A percentile compares a stretch with the other conserved stretches of the same genome.
These are phyloP conservation scores for Zarea fungicola DNA, from an alignment of 2,329 filamentous ascomycete species.

Conservation along the genomic window DNA sequence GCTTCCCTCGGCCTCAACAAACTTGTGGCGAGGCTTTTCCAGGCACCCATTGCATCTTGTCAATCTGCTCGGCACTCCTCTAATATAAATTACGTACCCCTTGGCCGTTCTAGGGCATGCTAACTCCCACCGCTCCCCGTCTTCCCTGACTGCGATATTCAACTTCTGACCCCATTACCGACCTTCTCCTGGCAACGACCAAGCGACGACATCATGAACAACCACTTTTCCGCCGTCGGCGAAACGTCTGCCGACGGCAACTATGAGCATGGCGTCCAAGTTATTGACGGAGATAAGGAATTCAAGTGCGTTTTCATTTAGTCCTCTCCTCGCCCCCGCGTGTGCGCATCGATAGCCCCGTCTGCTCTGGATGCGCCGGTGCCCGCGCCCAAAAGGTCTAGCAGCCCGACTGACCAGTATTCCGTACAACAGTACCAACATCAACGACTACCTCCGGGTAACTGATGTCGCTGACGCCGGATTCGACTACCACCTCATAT, in stretches of 20 bases:
- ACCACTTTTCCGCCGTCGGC: constrained; percentile 72
- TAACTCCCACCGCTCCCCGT: background rate
- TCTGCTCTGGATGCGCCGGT: constrained; percentile 4
- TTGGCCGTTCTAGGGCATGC: constrained; percentile 3
- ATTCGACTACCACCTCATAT: constrained; percentile 99
- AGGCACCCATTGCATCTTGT: background rate
- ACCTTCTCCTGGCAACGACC: constrained; percentile 1
- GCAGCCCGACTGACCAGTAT: constrained; percentile 14
- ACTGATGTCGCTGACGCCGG: constrained; percentile 80
- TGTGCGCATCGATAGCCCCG: constrained; percentile 4
- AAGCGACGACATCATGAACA: constrained; percentile 55
- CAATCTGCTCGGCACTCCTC: background rate
- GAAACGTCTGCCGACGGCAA: constrained; percentile 57
- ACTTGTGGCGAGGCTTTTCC: background rate
- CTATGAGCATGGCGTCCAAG: constrained; percentile 93
- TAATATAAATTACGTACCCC: constrained; percentile 2
- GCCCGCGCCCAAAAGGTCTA: background rate
- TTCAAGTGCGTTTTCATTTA: constrained; percentile 69
- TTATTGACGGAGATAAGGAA: constrained; percentile 79
- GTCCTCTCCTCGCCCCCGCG: constrained; percentile 4
- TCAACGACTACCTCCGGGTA: constrained; percentile 75
- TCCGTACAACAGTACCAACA: constrained; percentile 52
- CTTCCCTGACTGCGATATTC: constrained; percentile 1
- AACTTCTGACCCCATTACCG: constrained; percentile 11
- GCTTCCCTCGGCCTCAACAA: constrained; percentile 3